A percentile compares a stretch with the other conserved stretches of the same genome.
phyloP scores from a whole-genome alignment of 768 basidiomycete species.

The Macrolepiota albuminosa region DNA sequence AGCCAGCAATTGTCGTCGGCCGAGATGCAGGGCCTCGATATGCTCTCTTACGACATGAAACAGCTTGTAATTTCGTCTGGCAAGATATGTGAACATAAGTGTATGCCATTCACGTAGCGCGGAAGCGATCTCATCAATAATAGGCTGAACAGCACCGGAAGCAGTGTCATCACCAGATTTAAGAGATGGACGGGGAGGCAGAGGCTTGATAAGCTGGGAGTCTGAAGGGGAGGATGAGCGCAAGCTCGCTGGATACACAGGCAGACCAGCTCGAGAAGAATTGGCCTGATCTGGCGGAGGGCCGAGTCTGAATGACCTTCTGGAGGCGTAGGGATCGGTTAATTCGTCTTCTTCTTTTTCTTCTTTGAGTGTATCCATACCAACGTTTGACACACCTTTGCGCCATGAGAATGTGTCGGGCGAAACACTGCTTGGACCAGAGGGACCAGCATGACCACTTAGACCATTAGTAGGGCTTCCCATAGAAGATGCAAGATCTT shows the following conservation, averaged over 20 bases:
- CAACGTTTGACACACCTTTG: constrained; percentile 36
- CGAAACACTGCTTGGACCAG: constrained; percentile 33
- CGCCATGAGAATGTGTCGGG: constrained; percentile 47
- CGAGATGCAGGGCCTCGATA: constrained; percentile 87
- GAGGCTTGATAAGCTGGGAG: constrained; percentile 62
- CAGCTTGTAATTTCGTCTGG: constrained; percentile 81
- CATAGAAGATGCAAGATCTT: constrained; percentile 63
- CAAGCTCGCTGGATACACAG: constrained; percentile 72
- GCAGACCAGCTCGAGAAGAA: constrained; percentile 64
- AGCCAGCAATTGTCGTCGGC: constrained; percentile 85
- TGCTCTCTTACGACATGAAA: constrained; percentile 85
- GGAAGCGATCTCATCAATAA: constrained; percentile 96
- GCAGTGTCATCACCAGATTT: constrained; percentile 93
- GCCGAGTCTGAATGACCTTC: constrained; percentile 67
- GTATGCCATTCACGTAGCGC: constrained; percentile 95
- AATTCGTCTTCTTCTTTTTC: constrained; percentile 67
- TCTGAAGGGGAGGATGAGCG: constrained; percentile 66
- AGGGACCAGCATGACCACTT: constrained; percentile 24
- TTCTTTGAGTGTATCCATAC: constrained; percentile 58
- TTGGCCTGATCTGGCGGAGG: constrained; percentile 74
- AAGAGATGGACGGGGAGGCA: constrained; percentile 89
- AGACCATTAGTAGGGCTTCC: constrained; percentile 22
- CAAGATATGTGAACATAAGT: constrained; percentile 88
- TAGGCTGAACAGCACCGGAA: constrained; percentile 77
- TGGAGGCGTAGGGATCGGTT: constrained; percentile 27